phyloP scores from a whole-genome alignment of 306 rosid species.

The Crataegus laevigata region DNA sequence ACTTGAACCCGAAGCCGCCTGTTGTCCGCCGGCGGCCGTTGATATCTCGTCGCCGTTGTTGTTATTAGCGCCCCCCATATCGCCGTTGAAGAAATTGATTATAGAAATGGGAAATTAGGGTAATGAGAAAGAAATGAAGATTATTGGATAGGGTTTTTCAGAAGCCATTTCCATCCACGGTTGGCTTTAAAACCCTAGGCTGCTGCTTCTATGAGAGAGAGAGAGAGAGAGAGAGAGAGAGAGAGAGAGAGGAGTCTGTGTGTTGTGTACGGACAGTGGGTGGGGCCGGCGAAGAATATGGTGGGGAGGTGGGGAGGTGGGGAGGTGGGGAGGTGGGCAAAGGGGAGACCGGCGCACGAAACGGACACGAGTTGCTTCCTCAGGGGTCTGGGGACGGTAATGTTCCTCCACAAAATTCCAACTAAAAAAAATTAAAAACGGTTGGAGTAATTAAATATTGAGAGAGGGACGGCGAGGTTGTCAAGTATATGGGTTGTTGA shows the following conservation, averaged over 20 bases:
- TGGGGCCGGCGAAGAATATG: not conserved
- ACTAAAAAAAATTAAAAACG: too few relatives aligned
- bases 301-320: not conserved
- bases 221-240: not conserved
- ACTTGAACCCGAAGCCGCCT: slow-evolving; percentile 1
- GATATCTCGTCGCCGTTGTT: slow-evolving; percentile 24
- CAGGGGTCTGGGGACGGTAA: not conserved
- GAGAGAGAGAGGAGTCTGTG: not conserved
- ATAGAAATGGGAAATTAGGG: not conserved
- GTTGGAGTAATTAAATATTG: too few relatives aligned
- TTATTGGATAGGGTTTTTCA: slow-evolving; percentile 4
- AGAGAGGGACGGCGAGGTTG: too few relatives aligned
- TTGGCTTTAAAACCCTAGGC: not conserved
- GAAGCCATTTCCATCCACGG: not conserved
- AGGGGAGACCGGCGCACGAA: not conserved
- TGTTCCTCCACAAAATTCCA: not conserved
- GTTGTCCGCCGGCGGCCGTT: not conserved
- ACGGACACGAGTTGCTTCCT: not conserved
- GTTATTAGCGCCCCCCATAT: slow-evolving; percentile 38
- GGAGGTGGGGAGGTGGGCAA: not conserved
- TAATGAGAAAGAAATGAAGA: not conserved
- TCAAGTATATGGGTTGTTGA: too few relatives aligned
- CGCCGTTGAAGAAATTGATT: not conserved
- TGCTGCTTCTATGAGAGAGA: not conserved
- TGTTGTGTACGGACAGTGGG: not conserved